Evolutionary conservation across 768 basidiomycete species (phyloP).

Genomic region (Suillus subalutaceus): DNA sequence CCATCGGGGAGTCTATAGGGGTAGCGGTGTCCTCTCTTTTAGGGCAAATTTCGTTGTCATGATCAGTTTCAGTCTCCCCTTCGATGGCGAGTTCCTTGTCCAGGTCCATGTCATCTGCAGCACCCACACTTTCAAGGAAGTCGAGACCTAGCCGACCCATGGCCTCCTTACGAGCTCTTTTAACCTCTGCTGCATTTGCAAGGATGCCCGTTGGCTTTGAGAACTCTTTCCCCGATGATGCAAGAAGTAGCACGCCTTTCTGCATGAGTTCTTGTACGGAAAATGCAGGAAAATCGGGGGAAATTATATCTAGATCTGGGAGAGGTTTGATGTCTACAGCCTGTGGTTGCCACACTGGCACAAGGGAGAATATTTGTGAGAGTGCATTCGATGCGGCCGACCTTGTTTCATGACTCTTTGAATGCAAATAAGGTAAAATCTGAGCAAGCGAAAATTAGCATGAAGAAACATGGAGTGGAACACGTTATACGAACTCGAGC

Average conservation of each 20-base stretch:
- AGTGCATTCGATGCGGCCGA: conserved; percentile 87
- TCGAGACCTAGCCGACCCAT: conserved; percentile 88
- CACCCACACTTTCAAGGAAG: conserved; percentile 75
- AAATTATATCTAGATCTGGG: conserved; percentile 29
- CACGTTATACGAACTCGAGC: conserved; percentile 62
- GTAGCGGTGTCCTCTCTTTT: conserved; percentile 44
- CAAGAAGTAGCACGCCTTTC: conserved; percentile 79
- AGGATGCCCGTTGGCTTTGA: conserved; percentile 71
- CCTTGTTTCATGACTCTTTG: conserved; percentile 91
- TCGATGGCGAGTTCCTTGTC: conserved; percentile 79
- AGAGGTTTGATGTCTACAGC: conserved; percentile 29
- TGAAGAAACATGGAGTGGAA: neutral
- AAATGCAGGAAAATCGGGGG: conserved; percentile 72
- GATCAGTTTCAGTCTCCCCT: conserved; percentile 49
- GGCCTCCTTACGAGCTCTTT: conserved; percentile 85
- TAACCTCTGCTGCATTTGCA: conserved; percentile 76
- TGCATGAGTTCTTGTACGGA: conserved; percentile 76
- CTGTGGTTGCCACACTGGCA: conserved; percentile 72
- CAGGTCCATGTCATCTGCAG: conserved; percentile 78
- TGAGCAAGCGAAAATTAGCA: conserved; percentile 32
- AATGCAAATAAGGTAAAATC: conserved; percentile 90
- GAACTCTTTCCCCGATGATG: conserved; percentile 95
- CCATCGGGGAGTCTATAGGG: conserved; percentile 44
- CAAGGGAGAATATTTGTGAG: conserved; percentile 81
- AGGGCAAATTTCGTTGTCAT: conserved; percentile 40